These are phyloP conservation scores for Xylaria sp. DNA, from an alignment of 2,329 filamentous ascomycete genomes.

Conservation along the genomic window DNA sequence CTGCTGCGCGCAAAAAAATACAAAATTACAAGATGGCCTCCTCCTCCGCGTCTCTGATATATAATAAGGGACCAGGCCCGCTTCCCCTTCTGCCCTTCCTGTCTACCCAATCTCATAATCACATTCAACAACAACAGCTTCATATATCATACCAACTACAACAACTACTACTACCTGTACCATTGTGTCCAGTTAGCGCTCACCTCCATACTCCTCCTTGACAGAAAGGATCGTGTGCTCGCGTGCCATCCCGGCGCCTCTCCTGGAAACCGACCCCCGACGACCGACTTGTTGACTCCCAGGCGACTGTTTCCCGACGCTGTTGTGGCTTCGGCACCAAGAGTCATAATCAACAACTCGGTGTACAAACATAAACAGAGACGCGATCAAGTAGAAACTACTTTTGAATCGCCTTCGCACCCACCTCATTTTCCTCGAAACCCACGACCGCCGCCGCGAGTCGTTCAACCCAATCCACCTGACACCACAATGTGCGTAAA, in stretches of 20 bases:
- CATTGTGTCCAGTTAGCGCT: background rate
- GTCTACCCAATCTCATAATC: constrained; percentile 15
- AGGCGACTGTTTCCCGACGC: constrained; percentile 32
- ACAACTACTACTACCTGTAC: background rate
- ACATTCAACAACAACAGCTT: constrained; percentile 16
- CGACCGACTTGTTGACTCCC: constrained; percentile 29
- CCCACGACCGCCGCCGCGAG: constrained; percentile 28
- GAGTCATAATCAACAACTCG: constrained; percentile 38
- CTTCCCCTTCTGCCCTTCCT: constrained; percentile 10
- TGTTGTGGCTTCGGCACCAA: constrained; percentile 34
- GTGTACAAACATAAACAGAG: constrained; percentile 30
- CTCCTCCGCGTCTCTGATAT: constrained; percentile 20
- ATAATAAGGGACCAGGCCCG: constrained; percentile 25
- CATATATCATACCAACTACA: constrained; percentile 6
- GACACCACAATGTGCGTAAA: constrained; percentile 56
- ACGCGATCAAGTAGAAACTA: constrained; percentile 17
- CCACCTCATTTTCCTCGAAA: constrained; percentile 15
- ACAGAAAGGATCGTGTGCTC: constrained; percentile 3
- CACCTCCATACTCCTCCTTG: constrained; percentile 5
- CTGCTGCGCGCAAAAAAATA: constrained; percentile 31
- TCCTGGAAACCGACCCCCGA: constrained; percentile 29
- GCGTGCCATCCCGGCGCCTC: constrained; percentile 34
- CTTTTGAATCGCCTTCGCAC: constrained; percentile 25
- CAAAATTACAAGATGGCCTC: constrained; percentile 29
- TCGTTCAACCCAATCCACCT: constrained; percentile 35